phyloP scores from a whole-genome alignment of 2,329 filamentous ascomycete species.

The Whalleya microplaca region DNA sequence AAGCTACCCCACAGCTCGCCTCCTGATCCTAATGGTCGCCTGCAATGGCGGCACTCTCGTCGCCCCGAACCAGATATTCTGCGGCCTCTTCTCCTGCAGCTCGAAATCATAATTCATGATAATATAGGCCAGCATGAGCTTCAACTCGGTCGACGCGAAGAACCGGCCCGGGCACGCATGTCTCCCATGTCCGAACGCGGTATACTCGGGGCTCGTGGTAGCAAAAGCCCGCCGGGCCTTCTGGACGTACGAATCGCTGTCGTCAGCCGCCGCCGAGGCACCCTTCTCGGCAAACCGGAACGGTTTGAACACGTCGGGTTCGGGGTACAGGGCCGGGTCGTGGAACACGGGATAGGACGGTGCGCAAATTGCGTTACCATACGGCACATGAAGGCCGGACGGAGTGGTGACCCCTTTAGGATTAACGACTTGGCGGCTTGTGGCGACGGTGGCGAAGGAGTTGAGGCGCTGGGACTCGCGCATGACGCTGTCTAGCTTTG shows the following conservation, averaged over 20 bases:
- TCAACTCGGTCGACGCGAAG: conserved; percentile 43
- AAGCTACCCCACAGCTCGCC: conserved; percentile 4
- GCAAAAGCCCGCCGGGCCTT: conserved; percentile 30
- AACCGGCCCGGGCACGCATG: conserved; percentile 46
- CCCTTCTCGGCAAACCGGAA: conserved; percentile 31
- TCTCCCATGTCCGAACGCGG: conserved; percentile 43
- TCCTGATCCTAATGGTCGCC: conserved; percentile 33
- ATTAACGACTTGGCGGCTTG: conserved; percentile 29
- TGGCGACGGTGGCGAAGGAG: conserved; percentile 36
- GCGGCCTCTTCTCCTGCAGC: conserved; percentile 30
- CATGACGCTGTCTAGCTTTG: conserved; percentile 45
- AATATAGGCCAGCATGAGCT: conserved; percentile 37
- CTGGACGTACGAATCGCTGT: conserved; percentile 19
- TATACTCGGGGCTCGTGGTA: conserved; percentile 38
- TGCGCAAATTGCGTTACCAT: conserved; percentile 31
- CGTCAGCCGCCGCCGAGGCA: neutral
- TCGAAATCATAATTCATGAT: conserved; percentile 33
- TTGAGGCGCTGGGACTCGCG: conserved; percentile 45
- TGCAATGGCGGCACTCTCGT: conserved; percentile 35
- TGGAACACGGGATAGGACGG: conserved; percentile 37
- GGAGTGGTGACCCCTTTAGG: conserved; percentile 38
- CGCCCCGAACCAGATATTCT: conserved; percentile 37
- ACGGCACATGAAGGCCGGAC: conserved; percentile 39
- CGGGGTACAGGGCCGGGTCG: conserved; percentile 50
- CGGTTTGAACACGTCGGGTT: conserved; percentile 42